Evolutionary conservation across 768 basidiomycete species (phyloP).

Genomic region (Kwoniella newhampshirensis): DNA sequence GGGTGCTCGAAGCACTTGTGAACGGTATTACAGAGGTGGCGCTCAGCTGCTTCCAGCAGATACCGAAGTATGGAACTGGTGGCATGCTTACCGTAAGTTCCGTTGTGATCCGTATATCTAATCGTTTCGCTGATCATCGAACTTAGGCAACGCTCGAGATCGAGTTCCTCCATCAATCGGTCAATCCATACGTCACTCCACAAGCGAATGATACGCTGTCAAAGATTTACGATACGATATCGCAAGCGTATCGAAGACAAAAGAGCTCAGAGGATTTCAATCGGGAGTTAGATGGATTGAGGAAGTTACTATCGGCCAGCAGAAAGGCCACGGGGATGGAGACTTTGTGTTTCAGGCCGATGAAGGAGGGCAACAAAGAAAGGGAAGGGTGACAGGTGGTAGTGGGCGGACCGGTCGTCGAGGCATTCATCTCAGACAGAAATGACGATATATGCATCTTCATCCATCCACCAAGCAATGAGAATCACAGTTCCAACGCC

Average conservation of each 20-base stretch:
- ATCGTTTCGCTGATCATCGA: not conserved
- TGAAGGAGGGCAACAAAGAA: not conserved
- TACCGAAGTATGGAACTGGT: constrained; percentile 92
- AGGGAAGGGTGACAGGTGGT: not conserved
- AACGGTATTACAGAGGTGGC: constrained; percentile 81
- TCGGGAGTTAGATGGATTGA: constrained; percentile 81
- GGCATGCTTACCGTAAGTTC: constrained; percentile 88
- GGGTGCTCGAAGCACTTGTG: constrained; percentile 76
- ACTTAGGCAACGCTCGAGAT: constrained; percentile 98
- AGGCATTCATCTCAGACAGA: not conserved
- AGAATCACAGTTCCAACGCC: too few species aligned
- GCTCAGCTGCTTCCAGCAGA: constrained; percentile 78
- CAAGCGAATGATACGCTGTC: constrained; percentile 79
- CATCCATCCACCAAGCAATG: too few species aligned
- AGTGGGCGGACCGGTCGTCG: not conserved
- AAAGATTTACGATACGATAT: constrained; percentile 91
- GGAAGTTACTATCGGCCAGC: constrained; percentile 82
- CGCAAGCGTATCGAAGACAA: constrained; percentile 81
- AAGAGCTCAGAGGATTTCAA: constrained; percentile 66
- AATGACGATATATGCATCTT: not conserved
- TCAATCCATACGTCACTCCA: constrained; percentile 78
- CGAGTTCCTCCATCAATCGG: constrained; percentile 96
- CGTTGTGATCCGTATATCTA: too few species aligned
- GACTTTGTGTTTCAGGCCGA: constrained; percentile 76
- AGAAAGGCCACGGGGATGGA: constrained; percentile 88